Evolutionary conservation across 331 rosid genomes (phyloP).

Genomic region (Phaseolus coccineus): DNA sequence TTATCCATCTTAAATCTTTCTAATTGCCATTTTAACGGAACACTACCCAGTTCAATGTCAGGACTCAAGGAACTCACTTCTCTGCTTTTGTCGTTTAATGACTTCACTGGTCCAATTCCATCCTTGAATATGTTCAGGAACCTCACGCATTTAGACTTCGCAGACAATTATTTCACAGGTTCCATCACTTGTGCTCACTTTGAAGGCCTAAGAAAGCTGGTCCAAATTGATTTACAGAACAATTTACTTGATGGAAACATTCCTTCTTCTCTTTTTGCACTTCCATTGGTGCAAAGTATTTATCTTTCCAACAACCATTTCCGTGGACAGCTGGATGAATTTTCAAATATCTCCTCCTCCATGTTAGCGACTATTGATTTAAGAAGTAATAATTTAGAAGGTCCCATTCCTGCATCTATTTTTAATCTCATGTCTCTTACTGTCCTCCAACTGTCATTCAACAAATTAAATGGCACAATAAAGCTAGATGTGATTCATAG

Average conservation of each 20-base stretch:
- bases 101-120: constrained; percentile 44
- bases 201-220: not conserved
- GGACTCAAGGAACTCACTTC: constrained; percentile 20
- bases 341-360: not conserved
- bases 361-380: constrained; percentile 45
- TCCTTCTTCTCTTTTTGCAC: constrained; percentile 31
- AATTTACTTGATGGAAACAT: constrained; percentile 31
- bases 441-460: constrained; percentile 38
- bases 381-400: constrained; percentile 42
- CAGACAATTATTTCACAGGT: constrained; percentile 5
- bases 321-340: constrained; percentile 29
- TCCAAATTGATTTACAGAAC: constrained; percentile 21
- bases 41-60: constrained; percentile 36
- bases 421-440: not conserved
- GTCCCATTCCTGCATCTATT: constrained; percentile 41
- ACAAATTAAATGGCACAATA: constrained; percentile 47
- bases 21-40: constrained; percentile 21
- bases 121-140: constrained; percentile 39
- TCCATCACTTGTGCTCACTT: constrained; percentile 27
- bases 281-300: constrained; percentile 30
- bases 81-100: not conserved
- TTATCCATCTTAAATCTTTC: constrained; percentile 34
- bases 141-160: constrained; percentile 11
- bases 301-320: constrained; percentile 44
- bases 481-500: not conserved